Evolutionary conservation across 129 eudicot genomes (phyloP).

Genomic region (Arctium lappa): DNA sequence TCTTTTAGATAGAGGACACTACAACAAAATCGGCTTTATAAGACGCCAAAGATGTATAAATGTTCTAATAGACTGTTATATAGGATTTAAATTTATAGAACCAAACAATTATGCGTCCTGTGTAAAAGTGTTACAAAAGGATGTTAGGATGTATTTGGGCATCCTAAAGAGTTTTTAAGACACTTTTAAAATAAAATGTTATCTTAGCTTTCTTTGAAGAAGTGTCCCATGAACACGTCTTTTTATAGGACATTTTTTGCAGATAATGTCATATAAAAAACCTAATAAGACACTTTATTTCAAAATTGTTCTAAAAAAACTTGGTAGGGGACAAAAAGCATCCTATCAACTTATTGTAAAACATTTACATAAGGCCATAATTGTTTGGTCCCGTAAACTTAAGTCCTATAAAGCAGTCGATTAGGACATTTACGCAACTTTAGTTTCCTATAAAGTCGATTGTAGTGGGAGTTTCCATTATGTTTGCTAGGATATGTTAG

Average conservation of each 20-base stretch:
- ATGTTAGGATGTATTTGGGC: not conserved
- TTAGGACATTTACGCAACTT: not conserved
- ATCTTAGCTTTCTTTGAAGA: not conserved
- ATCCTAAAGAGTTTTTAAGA: not conserved
- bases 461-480: not conserved
- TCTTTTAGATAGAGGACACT: not conserved
- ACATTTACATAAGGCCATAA: not conserved
- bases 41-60: not conserved
- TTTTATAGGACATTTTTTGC: not conserved
- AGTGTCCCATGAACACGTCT: not conserved
- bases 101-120: not conserved
- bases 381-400: not conserved
- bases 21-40: not conserved
- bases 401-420: not conserved
- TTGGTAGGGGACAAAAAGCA: not conserved
- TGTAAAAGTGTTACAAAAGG: not conserved
- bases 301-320: not conserved
- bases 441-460: not conserved
- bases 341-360: not conserved
- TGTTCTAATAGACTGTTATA: not conserved
- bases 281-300: not conserved
- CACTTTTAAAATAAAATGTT: not conserved
- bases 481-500: not conserved
- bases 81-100: not conserved
- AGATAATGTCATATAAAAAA: not conserved